Evolutionary conservation across 331 rosid species (phyloP), one percentile per base, ranked within the genome.

Genomic region (Saraca asoca): DNA sequence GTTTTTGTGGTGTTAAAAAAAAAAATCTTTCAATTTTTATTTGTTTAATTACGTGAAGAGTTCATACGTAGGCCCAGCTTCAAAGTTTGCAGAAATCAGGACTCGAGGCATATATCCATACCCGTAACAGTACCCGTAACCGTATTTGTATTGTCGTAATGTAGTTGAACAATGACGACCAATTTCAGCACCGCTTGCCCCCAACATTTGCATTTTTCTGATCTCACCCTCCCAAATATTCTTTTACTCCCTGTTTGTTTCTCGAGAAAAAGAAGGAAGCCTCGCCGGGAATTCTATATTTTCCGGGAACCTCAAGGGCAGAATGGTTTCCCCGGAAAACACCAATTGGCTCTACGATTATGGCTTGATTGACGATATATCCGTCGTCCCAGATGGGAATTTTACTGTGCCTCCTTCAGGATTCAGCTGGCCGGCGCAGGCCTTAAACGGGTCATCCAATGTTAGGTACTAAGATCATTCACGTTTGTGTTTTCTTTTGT

Each of bases 241-340:
- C 62, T 49, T 51, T 33, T 14, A 7, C 7, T 35, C 61, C 15
- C 69, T 39, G 68, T 63, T 50, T 69, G 55, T 54, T 78, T 73
- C 61, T 49, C 41, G 43, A 1, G 13, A 52, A 19, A 59, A 54
- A 70, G 29, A 34, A 43, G 20, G n/a, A n/a, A n/a, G 18, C 38
- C 51, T 7, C 24, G 64, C 80, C 75, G 54, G 79, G 59, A 68
- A 48, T 19, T 41, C 45, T 10, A 9, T 0, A 52, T 42, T 67
- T 78, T 76, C 90, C 79, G 84, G 82, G 82, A 68, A 66, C 13
- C 43, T 14, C 43, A 7, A 14, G 37, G 5, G 29, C 42, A 70
- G 24, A 68, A 93, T 94, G 98, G 97, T 75, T 52, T 82, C 96
- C 60, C 89, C 96, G 59, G 97, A 94, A 86, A 94, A 74, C 80